These are phyloP conservation scores for Madurella mycetomatis DNA, from an alignment of 2,329 filamentous ascomycete genomes.

Conservation along the genomic window DNA sequence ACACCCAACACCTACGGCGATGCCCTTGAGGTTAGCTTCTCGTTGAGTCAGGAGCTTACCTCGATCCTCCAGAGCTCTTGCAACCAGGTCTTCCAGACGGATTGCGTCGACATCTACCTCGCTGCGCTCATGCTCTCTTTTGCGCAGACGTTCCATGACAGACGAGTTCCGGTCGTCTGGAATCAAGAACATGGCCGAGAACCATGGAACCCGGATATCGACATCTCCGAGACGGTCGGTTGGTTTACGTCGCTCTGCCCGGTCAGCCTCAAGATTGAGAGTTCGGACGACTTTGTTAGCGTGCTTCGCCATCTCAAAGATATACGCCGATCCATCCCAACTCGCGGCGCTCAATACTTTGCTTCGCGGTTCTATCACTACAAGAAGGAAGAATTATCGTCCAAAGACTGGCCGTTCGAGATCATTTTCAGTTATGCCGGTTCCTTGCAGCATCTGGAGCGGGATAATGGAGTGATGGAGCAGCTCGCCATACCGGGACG, in stretches of 20 bases:
- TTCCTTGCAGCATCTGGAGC: conserved; percentile 44
- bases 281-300: conserved; percentile 46
- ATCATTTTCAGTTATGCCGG: conserved; percentile 56
- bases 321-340: conserved; percentile 40
- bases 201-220: conserved; percentile 41
- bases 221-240: conserved; percentile 54
- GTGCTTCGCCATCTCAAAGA: conserved; percentile 53
- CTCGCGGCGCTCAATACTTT: conserved; percentile 48
- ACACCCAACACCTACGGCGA: conserved; percentile 44
- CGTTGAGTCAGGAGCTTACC: conserved; percentile 40
- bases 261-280: conserved; percentile 40
- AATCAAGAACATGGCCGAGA: conserved; percentile 49
- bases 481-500: conserved; percentile 40
- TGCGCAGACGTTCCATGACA: conserved; percentile 49
- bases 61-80: conserved; percentile 40
- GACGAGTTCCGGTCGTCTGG: conserved; percentile 49
- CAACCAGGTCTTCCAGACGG: conserved; percentile 46
- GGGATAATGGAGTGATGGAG: conserved; percentile 46
- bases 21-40: conserved; percentile 39
- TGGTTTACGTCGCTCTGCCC: conserved; percentile 58
- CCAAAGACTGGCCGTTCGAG: conserved; percentile 48
- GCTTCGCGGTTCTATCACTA: conserved; percentile 39
- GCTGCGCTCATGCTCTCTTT: conserved; percentile 54
- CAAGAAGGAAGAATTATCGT: conserved; percentile 29
- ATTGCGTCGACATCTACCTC: conserved; percentile 51